Evolutionary conservation across 108 stramenopile genomes (phyloP).

Genomic region (Seminavis robusta): DNA sequence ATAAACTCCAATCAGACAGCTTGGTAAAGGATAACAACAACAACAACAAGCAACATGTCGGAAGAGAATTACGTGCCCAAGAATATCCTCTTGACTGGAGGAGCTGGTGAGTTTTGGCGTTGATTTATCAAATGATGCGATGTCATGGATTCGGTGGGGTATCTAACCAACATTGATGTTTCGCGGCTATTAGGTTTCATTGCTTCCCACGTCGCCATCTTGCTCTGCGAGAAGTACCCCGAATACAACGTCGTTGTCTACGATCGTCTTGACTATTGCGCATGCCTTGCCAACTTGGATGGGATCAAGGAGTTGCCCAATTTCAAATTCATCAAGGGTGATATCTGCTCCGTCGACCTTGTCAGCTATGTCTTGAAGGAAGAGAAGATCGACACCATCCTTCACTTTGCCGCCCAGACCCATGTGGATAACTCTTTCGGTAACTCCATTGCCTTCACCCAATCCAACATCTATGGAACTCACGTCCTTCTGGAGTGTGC

Average conservation of each 20-base stretch:
- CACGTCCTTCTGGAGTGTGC: constrained; percentile 98
- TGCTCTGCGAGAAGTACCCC: constrained; percentile 94
- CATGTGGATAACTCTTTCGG: constrained; percentile 99
- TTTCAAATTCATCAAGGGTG: constrained; percentile 98
- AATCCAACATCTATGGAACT: constrained; percentile 97
- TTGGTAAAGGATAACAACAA: too few relatives aligned
- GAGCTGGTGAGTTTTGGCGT: constrained; percentile 73
- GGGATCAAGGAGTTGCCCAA: constrained; percentile 80
- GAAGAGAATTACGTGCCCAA: constrained; percentile 72
- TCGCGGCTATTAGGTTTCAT: constrained; percentile 64
- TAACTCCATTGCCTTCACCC: constrained; percentile 98
- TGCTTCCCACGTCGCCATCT: constrained; percentile 94
- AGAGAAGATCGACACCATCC: constrained; percentile 95
- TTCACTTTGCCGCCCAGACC: constrained; percentile 99
- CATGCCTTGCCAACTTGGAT: constrained; percentile 93
- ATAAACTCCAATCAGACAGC: too few relatives aligned
- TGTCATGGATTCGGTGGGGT: not conserved
- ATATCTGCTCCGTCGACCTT: constrained; percentile 92
- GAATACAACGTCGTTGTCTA: constrained; percentile 95
- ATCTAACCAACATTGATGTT: not conserved
- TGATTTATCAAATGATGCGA: not conserved
- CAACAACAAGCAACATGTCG: too few relatives aligned
- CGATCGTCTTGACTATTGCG: constrained; percentile 97
- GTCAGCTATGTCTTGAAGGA: constrained; percentile 90
- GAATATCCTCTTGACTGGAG: constrained; percentile 95